Evolutionary conservation across 352 stramenopile species (phyloP), one percentile per base, ranked within the genome.

Genomic region (Plasmopara viticola): DNA sequence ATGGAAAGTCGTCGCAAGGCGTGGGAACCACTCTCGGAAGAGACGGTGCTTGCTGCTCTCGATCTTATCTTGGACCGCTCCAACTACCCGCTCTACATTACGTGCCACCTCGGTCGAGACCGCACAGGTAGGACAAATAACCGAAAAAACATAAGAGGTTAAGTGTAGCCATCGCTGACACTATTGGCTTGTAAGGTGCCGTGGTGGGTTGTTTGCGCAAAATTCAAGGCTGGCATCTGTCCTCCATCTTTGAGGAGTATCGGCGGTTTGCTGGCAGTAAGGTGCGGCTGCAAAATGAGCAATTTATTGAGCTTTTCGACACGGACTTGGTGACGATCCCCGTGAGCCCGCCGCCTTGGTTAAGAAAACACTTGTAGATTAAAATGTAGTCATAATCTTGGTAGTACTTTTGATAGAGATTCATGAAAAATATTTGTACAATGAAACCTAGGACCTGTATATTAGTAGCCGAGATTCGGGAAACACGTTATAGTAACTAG

Each of bases 251-350:
- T 53, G 88, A 97, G 60, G 88, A 97, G 65, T 97, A 97, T 62
- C 78, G 88, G 29, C 81, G 86, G 51, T 97, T 95, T 50, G 87
- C 86, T 5, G 81, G 78, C 50, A 94, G 74, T 53, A 94, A 96
- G 68, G 86, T 96, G 62, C 70, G 84, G 34, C 82, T 95, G 18
- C 86, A 95, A 64, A 96, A 95, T 68, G 88, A 97, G 66, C 88
- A 97, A 63, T 97, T 97, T 68, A 97, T 97, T 47, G 88, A 97
- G 58, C 76, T 97, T n/a, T 97, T 97, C 57, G 89, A 97, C 61
- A 96, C 87, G 41, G 89, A 97, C 55, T 72, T 97, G 31, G 83
- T 97, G 17, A 85, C 80, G 30, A 89, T 94, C 37, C 84, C 82
- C 13, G 66, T 74, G 44, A 84, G 87, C 58, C 78, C 78, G 30